phyloP scores from a whole-genome alignment of 495 filamentous ascomycete genomes.

The Podospora pseudopauciseta region DNA sequence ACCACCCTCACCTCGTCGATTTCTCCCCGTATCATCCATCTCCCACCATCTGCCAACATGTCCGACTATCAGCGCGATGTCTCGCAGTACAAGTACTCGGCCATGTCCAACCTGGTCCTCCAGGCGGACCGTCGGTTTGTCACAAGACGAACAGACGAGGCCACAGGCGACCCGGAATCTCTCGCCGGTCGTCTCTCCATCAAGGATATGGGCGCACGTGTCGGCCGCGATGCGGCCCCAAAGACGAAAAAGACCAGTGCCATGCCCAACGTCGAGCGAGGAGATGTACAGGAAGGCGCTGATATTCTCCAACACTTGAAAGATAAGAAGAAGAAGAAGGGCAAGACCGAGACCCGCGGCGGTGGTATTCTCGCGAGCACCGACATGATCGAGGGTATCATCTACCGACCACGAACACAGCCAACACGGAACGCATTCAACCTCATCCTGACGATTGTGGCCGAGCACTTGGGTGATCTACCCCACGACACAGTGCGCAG shows the following conservation, averaged over 20 bases:
- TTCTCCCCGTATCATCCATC: neutral
- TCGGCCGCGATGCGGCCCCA: constrained; percentile 72
- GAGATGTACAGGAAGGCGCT: constrained; percentile 75
- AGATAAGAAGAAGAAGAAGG: constrained; percentile 56
- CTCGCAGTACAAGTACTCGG: constrained; percentile 99
- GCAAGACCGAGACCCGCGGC: constrained; percentile 72
- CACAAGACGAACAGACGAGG: constrained; percentile 86
- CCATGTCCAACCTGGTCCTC: constrained; percentile 99
- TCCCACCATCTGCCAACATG: constrained; percentile 50
- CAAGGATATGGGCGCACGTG: constrained; percentile 86
- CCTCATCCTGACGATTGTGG: constrained; percentile 86
- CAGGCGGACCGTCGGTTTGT: constrained; percentile 97
- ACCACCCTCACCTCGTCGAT: neutral
- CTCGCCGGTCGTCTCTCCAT: constrained; percentile 90
- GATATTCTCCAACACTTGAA: constrained; percentile 84
- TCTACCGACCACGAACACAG: constrained; percentile 84
- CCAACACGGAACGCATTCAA: constrained; percentile 95
- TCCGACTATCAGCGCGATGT: constrained; percentile 83
- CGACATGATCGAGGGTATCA: constrained; percentile 80
- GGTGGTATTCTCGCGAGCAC: constrained; percentile 79
- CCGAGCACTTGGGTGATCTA: constrained; percentile 85
- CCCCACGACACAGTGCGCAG: constrained; percentile 87
- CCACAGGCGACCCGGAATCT: constrained; percentile 95
- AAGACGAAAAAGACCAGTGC: constrained; percentile 69
- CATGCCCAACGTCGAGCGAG: constrained; percentile 66